Percentiles rank a stretch among this genome's conserved stretches.
Conservation (phyloP, 1,284 basidiomycete genomes). For the Puccinia triticina region DNA sequence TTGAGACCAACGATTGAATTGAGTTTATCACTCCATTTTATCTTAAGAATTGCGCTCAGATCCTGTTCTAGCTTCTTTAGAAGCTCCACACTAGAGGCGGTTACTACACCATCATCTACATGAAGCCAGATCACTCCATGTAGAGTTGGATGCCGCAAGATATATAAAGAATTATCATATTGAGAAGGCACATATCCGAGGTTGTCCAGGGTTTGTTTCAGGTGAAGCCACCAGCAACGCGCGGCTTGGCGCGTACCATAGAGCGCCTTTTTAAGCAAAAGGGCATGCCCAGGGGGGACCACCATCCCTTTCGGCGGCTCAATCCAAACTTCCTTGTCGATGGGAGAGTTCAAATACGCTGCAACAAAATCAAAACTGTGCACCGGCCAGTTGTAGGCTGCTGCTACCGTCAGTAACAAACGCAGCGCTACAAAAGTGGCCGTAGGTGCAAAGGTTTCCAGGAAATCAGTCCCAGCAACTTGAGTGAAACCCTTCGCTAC, state of each 20-base stretch:
- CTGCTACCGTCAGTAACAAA: neutral
- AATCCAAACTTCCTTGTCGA: conserved; percentile 17
- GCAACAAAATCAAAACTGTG: conserved; percentile 28
- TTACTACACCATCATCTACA: conserved; percentile 25
- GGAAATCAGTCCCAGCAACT: neutral
- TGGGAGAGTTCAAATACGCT: conserved; percentile 19
- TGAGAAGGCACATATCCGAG: neutral
- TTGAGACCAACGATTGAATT: neutral
- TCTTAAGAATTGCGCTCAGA: neutral
- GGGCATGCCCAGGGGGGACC: neutral
- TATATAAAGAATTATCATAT: neutral
- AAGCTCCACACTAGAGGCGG: neutral
- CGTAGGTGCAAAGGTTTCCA: conserved; percentile 20
- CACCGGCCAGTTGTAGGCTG: neutral
- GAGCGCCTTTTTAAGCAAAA: neutral
- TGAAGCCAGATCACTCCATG: conserved; percentile 15
- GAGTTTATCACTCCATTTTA: neutral
- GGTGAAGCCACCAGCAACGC: conserved; percentile 26
- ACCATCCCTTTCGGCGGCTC: neutral
- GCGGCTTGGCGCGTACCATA: conserved; percentile 32
- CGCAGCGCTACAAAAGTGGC: conserved; percentile 22
- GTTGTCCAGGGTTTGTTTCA: neutral
- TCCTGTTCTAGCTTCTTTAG: neutral
- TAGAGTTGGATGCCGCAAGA: neutral
- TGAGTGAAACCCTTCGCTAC: conserved; percentile 20